These are phyloP conservation scores for Myriosclerotinia scirpicola DNA, from an alignment of 2,329 filamentous ascomycete species.

Conservation along the genomic window DNA sequence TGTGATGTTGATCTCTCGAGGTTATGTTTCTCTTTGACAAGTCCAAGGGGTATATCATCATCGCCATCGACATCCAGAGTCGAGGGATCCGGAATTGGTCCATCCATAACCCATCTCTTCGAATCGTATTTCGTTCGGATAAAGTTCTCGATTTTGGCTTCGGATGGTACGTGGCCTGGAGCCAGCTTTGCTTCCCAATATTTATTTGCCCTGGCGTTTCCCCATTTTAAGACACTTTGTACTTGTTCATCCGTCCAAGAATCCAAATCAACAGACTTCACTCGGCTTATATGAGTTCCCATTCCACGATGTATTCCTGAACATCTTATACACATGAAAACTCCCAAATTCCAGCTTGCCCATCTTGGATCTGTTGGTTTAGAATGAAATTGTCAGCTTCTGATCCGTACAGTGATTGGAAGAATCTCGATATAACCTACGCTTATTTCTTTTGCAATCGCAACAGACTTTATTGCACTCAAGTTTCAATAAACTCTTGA, in stretches of 20 bases:
- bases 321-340: conserved; percentile 97
- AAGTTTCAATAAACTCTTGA: conserved; percentile 92
- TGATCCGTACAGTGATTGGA: neutral
- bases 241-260: conserved; percentile 98
- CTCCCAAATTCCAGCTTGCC: conserved; percentile 97
- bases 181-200: conserved; percentile 98
- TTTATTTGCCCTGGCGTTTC: conserved; percentile 94
- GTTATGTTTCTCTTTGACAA: conserved; percentile 66
- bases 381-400: neutral
- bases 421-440: conserved; percentile 52
- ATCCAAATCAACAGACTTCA: conserved; percentile 97
- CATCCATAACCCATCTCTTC: conserved; percentile 99
- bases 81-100: conserved; percentile 87
- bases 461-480: conserved; percentile 96
- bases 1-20: conserved; percentile 52
- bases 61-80: conserved; percentile 81
- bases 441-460: conserved; percentile 99
- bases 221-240: conserved; percentile 91
- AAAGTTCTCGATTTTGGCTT: conserved; percentile 99
- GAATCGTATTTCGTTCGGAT: conserved; percentile 99
- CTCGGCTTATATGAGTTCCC: conserved; percentile 96
- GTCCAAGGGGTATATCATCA: conserved; percentile 69
- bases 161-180: conserved; percentile 85
- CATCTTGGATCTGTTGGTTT: conserved; percentile 80
- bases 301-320: conserved; percentile 98